Percentiles rank a stretch among this genome's conserved stretches.
Conservation (phyloP, 2,329 filamentous ascomycete species). For the Xylariaceae sp. region DNA sequence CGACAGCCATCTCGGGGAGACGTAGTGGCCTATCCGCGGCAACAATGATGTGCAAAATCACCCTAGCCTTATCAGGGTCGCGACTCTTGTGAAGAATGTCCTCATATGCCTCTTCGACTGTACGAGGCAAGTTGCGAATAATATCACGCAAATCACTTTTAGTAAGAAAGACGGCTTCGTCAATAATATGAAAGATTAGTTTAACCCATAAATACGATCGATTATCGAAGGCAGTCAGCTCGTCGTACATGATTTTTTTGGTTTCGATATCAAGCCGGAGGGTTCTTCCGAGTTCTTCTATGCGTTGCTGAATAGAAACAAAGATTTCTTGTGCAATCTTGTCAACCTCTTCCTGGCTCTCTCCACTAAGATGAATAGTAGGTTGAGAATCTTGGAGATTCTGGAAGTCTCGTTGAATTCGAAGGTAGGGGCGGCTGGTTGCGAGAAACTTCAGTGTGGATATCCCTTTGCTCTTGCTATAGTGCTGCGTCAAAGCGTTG, state of each 20-base stretch:
- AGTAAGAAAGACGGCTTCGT: constrained; percentile 9
- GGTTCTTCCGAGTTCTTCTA: constrained; percentile 19
- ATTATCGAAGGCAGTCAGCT: constrained; percentile 24
- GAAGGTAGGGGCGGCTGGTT: constrained; percentile 45
- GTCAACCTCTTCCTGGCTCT: constrained; percentile 31
- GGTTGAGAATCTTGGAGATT: constrained; percentile 27
- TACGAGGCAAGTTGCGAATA: constrained; percentile 32
- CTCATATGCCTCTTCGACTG: constrained; percentile 43
- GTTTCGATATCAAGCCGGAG: constrained; percentile 6
- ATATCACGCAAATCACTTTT: background rate
- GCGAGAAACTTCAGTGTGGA: constrained; percentile 46
- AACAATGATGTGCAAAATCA: constrained; percentile 45
- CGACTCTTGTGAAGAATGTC: constrained; percentile 41
- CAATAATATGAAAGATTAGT: constrained; percentile 30
- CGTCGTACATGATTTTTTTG: constrained; percentile 13
- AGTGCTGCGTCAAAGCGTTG: constrained; percentile 35
- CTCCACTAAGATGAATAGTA: constrained; percentile 41
- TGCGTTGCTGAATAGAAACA: constrained; percentile 34
- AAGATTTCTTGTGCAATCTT: constrained; percentile 42
- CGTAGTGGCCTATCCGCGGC: constrained; percentile 42
- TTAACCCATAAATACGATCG: constrained; percentile 37
- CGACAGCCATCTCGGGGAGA: constrained; percentile 42
- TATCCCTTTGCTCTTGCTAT: constrained; percentile 17
- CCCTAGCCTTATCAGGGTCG: constrained; percentile 35
- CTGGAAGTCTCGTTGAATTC: constrained; percentile 36